Evolutionary conservation across 2,329 filamentous ascomycete species (phyloP).

Genomic region (Cladosporium sp.): DNA sequence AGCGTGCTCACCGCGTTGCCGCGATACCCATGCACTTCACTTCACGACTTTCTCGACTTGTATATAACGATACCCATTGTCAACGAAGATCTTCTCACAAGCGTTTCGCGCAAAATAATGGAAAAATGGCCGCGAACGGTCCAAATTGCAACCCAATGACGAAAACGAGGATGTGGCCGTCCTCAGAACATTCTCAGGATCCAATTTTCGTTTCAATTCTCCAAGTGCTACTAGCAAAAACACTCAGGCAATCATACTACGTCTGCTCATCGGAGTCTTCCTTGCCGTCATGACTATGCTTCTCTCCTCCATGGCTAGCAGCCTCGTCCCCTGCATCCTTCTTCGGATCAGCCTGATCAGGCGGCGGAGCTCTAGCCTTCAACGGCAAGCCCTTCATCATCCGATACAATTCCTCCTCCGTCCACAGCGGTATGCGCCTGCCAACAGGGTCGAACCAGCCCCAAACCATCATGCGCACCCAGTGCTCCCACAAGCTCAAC

Average conservation of each 20-base stretch:
- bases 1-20: too few relatives aligned
- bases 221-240: not conserved
- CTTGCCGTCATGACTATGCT: not conserved
- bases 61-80: too few relatives aligned
- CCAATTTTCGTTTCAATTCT: not conserved
- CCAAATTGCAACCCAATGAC: not conserved
- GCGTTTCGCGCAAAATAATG: too few relatives aligned
- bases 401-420: constrained; percentile 2
- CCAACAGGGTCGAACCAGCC: constrained; percentile 41
- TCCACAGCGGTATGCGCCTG: not conserved
- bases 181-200: not conserved
- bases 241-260: not conserved
- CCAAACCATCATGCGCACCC: constrained; percentile 61
- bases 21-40: too few relatives aligned
- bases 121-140: too few relatives aligned
- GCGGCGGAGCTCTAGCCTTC: not conserved
- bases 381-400: constrained; percentile 3
- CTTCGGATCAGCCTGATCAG: not conserved
- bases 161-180: not conserved
- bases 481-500: constrained; percentile 55
- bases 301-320: not conserved
- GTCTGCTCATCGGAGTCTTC: not conserved
- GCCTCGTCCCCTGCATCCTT: not conserved
- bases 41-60: too few relatives aligned
- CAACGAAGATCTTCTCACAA: too few relatives aligned